phyloP scores from a whole-genome alignment of 1,284 basidiomycete species.

The Papiliotrema fonsecae region DNA sequence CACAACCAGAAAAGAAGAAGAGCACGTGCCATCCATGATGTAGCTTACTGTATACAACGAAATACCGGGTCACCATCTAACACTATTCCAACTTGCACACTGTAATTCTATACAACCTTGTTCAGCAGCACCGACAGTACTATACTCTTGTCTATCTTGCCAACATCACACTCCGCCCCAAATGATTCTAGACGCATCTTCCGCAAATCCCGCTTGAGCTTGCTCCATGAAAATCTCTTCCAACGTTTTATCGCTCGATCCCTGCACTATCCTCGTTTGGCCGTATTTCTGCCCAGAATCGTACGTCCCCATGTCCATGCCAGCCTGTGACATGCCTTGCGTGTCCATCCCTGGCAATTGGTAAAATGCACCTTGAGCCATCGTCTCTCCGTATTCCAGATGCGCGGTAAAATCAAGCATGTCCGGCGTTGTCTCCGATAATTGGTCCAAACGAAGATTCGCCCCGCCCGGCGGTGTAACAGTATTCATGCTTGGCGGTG shows the following conservation, averaged over 20 bases:
- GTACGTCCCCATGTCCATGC: no score
- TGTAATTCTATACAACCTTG: not conserved
- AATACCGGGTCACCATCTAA: no score
- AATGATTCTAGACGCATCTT: not conserved
- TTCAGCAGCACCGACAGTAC: not conserved
- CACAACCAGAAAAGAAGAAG: no score
- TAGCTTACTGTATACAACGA: no score
- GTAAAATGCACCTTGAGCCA: not conserved
- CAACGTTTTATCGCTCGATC: no score
- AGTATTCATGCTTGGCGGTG: not conserved
- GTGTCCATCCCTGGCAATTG: not conserved
- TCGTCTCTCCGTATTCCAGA: not conserved
- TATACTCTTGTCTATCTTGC: not conserved
- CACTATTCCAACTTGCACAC: no score
- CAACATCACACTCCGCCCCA: not conserved
- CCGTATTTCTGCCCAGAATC: no score
- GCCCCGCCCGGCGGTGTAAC: not conserved
- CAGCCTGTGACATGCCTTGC: no score
- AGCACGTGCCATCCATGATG: no score
- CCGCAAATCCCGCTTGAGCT: not conserved
- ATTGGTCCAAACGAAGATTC: no score
- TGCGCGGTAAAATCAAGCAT: not conserved
- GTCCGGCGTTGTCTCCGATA: not conserved
- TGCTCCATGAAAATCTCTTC: no score
- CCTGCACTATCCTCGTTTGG: no score